Conservation (phyloP, 1,284 basidiomycete genomes). For the Ustilago lituana region DNA sequence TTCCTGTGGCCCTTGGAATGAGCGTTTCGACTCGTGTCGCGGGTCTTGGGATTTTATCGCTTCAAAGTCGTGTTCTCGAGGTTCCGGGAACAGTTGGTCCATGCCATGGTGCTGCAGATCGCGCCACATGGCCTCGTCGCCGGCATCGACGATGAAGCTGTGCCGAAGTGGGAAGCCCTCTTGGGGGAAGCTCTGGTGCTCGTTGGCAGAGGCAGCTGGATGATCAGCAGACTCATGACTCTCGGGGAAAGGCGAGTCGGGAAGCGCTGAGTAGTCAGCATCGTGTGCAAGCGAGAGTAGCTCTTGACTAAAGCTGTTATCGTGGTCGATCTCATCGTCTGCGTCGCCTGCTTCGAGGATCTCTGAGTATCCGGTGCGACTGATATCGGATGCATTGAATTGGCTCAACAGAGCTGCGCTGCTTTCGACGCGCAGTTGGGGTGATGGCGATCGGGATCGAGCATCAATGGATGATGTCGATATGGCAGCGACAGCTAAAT, state of each 20-base stretch:
- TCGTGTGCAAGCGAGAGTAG: conserved; percentile 15
- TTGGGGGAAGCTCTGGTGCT: background rate
- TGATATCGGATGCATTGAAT: conserved; percentile 6
- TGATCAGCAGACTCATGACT: background rate
- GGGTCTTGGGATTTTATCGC: background rate
- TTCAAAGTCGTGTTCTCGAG: conserved; percentile 10
- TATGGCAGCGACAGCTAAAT: background rate
- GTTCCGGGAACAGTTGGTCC: conserved; percentile 16
- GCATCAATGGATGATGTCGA: conserved; percentile 6
- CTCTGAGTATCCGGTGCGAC: conserved; percentile 31
- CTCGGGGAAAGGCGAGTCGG: conserved; percentile 10
- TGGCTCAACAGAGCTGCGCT: conserved; percentile 12
- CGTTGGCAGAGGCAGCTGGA: background rate
- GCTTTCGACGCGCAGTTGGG: conserved; percentile 11
- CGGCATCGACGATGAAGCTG: conserved; percentile 32
- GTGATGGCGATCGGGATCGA: conserved; percentile 14
- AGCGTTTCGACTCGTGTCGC: background rate
- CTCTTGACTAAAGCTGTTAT: conserved; percentile 16
- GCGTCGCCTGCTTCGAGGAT: conserved; percentile 18
- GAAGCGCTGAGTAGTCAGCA: conserved; percentile 37
- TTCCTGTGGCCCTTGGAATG: background rate
- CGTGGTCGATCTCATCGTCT: conserved; percentile 18
- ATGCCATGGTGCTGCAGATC: conserved; percentile 29
- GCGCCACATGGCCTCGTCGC: conserved; percentile 38
- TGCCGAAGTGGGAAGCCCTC: conserved; percentile 15